A percentile compares a stretch with the other conserved stretches of the same genome.
phyloP scores from a whole-genome alignment of 352 stramenopile genomes.

The Hyaloperonospora brassicae region DNA sequence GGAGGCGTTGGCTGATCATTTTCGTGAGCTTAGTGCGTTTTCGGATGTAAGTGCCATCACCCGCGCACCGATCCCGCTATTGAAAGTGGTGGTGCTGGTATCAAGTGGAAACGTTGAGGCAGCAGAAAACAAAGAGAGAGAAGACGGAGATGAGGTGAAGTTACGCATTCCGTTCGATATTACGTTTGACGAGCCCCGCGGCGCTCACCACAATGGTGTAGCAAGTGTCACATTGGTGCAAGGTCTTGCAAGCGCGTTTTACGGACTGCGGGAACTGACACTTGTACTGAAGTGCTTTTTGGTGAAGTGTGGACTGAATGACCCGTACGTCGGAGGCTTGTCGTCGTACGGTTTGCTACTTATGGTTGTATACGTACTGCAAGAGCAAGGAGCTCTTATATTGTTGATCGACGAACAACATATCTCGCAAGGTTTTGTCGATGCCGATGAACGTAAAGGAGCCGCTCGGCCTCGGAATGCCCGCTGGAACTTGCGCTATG shows the following conservation, averaged over 20 bases:
- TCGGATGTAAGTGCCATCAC: constrained; percentile 65
- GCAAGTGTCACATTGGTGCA: constrained; percentile 67
- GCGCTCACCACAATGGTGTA: constrained; percentile 57
- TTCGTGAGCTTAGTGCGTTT: constrained; percentile 23
- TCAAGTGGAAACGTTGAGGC: constrained; percentile 9
- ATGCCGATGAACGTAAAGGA: constrained; percentile 21
- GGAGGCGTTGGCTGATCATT: constrained; percentile 21
- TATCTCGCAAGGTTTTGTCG: constrained; percentile 3
- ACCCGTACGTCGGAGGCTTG: constrained; percentile 85
- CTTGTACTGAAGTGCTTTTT: constrained; percentile 89
- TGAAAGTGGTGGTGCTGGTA: constrained; percentile 63
- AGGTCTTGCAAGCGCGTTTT: constrained; percentile 56
- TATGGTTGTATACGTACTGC: constrained; percentile 65
- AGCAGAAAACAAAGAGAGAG: neutral
- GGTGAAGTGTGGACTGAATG: constrained; percentile 77
- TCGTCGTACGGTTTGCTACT: constrained; percentile 84
- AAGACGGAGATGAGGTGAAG: neutral
- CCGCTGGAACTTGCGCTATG: constrained; percentile 28
- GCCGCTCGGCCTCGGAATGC: constrained; percentile 3
- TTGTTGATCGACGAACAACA: constrained; percentile 15
- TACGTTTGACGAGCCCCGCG: constrained; percentile 67
- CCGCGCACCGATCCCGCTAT: constrained; percentile 58
- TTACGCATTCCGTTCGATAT: constrained; percentile 72
- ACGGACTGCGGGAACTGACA: constrained; percentile 71
- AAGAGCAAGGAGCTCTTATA: constrained; percentile 51